Base-by-base conservation (phyloP, 139 green algal species). In the Coelastrella sp. region DNA sequence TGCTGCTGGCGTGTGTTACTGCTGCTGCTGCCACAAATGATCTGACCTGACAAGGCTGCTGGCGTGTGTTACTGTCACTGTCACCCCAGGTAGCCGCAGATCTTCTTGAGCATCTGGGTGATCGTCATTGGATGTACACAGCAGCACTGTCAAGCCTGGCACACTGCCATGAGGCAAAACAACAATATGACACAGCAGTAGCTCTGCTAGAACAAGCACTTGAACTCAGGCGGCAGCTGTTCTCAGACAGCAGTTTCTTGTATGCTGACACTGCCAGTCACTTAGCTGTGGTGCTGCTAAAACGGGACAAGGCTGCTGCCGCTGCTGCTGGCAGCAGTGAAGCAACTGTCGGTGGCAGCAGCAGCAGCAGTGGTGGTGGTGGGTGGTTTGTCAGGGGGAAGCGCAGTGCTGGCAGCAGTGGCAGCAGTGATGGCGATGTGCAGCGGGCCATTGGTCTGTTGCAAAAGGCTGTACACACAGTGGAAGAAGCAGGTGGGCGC, bases 101-200 rank as follows among this genome's bases (percentile, higher is more conserved):
- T 32, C 64, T 88, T 2, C 54, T 92, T 60, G 90, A 95, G 66
- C 91, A 93, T 20, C 82, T 95, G 68, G 92, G 89, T 6, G 92
- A 95, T 68, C 86, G 89, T 56, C 94, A 96, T 77, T 96, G 94
- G 94, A 91, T 96, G 57, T 94, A 91, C 76, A 90, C 92, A 47
- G 79, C 90, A 7, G 92, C 94, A 4, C 89, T 96, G 90, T 90
- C 92, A 86, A 96, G 95, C 91, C 92, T 97, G 90, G 94, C 92
- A 17, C 73, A 95, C 17, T 90, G 92, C 56, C 90, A 94, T 47
- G 92, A 96, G 65, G 92, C 91, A 8, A 14, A 20, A 7, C 91
- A 90, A 5, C 66, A 93, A 14, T 89, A 91, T 64, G 17, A 90
- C 64, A 32, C 85, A 75, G 91, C 74, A 80, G 7, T 80, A 80